Evolutionary conservation across 2,329 filamentous ascomycete genomes (phyloP).

Genomic region (Pseudogymnoascus sp.): DNA sequence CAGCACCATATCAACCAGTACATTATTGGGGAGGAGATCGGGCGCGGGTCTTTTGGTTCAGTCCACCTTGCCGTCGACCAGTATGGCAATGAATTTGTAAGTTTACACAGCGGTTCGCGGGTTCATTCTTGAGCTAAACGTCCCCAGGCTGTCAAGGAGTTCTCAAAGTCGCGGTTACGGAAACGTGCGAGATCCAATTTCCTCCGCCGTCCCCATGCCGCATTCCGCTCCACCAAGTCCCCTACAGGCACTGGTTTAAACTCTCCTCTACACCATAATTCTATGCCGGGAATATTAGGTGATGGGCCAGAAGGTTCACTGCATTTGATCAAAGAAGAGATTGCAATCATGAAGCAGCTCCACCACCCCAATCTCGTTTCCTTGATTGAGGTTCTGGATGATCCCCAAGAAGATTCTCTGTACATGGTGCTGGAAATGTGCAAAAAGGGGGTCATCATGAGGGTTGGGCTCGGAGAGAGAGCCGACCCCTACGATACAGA

Average conservation of each 20-base stretch:
- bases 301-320: slow-evolving; percentile 64
- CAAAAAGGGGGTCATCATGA: slow-evolving; percentile 96
- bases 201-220: slow-evolving; percentile 54
- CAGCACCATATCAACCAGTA: slow-evolving; percentile 94
- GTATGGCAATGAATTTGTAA: slow-evolving; percentile 86
- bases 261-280: slow-evolving; percentile 41
- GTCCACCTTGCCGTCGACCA: slow-evolving; percentile 88
- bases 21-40: slow-evolving; percentile 87
- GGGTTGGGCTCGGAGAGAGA: slow-evolving; percentile 76
- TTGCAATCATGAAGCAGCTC: slow-evolving; percentile 98
- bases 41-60: slow-evolving; percentile 89
- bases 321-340: slow-evolving; percentile 87
- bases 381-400: slow-evolving; percentile 88
- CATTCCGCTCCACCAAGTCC: slow-evolving; percentile 14
- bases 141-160: slow-evolving; percentile 84
- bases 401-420: slow-evolving; percentile 87
- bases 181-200: slow-evolving; percentile 88
- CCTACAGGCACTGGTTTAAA: slow-evolving; percentile 39
- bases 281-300: slow-evolving; percentile 41
- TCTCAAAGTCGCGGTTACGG: slow-evolving; percentile 84
- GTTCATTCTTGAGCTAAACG: slow-evolving; percentile 15
- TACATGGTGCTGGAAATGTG: slow-evolving; percentile 99
- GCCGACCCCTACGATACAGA: slow-evolving; percentile 78
- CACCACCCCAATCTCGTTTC: slow-evolving; percentile 91
- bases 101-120: slow-evolving; percentile 26